A percentile compares a stretch with the other conserved stretches of the same genome.
phyloP scores from a whole-genome alignment of 2,329 filamentous ascomycete genomes.

The Neobulgaria alba region DNA sequence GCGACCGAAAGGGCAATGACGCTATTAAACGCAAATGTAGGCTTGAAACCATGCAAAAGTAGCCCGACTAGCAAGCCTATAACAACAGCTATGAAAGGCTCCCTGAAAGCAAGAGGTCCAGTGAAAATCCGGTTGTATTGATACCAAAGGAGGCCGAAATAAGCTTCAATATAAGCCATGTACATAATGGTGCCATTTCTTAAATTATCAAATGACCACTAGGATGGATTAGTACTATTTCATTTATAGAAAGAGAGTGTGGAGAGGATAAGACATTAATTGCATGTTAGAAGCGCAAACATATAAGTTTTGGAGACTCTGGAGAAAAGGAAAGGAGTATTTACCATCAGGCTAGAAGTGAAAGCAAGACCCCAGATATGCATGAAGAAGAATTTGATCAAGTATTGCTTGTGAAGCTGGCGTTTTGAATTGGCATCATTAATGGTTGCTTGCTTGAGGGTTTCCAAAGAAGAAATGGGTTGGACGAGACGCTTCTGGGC shows the following conservation, averaged over 20 bases:
- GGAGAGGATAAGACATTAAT: too few species aligned
- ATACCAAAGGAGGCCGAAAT: conserved; percentile 11
- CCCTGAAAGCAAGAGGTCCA: conserved; percentile 10
- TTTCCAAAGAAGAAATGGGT: too few species aligned
- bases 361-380: conserved; percentile 14
- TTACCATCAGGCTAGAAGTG: conserved; percentile 7
- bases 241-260: too few species aligned
- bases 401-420: conserved; percentile 10
- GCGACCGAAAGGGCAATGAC: conserved; percentile 8
- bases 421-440: too few species aligned
- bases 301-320: too few species aligned
- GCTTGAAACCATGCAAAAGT: conserved; percentile 5
- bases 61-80: conserved; percentile 9
- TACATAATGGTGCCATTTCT: conserved; percentile 10
- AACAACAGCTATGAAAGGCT: conserved; percentile 6
- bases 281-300: too few species aligned
- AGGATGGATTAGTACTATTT: too few species aligned
- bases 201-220: too few species aligned
- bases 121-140: conserved; percentile 13
- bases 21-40: conserved; percentile 6
- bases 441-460: too few species aligned
- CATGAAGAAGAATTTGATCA: conserved; percentile 7
- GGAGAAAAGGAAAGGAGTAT: too few species aligned
- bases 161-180: conserved; percentile 10
- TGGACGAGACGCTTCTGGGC: too few species aligned